Evolutionary conservation across 1,284 basidiomycete species (phyloP), one percentile per base, ranked within the genome.

Genomic region (Moniliophthora roreri): DNA sequence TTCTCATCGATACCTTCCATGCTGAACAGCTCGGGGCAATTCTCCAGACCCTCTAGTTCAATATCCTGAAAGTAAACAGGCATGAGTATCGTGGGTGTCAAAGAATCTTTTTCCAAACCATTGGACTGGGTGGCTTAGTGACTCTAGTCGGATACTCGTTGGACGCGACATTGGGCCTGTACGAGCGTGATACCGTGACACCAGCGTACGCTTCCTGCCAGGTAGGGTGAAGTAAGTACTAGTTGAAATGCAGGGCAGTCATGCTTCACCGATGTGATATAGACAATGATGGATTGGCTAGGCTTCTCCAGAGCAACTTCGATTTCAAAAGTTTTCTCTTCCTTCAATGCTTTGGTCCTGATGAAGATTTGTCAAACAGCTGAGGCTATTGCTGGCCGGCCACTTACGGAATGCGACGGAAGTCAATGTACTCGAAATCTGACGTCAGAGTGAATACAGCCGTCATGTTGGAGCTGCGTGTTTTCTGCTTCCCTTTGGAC

Each of bases 361-460:
- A 38, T 57, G 23, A 52, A 48, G 21, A 38, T 8, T 9, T 9
- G 18, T 32, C 32, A 45, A 18, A 46, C 47, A 41, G 34, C n/a
- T n/a, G n/a, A n/a, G n/a, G n/a, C n/a, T n/a, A 20, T 47, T 48
- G 28, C 28, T 32, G 28, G 6, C n/a, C n/a, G n/a, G 11, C 6
- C 20, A 70, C 84, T 63, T 60, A 91, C 89, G 79, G 74, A 48
- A 88, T 88, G 28, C 87, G 79, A 39, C 89, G 84, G 62, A 88
- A 91, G 63, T 93, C 89, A 53, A 92, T 65, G 51, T 87, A 81
- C 32, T 81, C 76, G 62, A 81, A 65, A 62, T 91, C 88, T 2
- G 89, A 91, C 0, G 86, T 90, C 34, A 88, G 52, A 3, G 85
- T 85, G 45, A 91, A 66, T n/a, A 93, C 74, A 18, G 77, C 74